phyloP scores from a whole-genome alignment of 495 filamentous ascomycete species.

The Recurvomyces mirabilis region DNA sequence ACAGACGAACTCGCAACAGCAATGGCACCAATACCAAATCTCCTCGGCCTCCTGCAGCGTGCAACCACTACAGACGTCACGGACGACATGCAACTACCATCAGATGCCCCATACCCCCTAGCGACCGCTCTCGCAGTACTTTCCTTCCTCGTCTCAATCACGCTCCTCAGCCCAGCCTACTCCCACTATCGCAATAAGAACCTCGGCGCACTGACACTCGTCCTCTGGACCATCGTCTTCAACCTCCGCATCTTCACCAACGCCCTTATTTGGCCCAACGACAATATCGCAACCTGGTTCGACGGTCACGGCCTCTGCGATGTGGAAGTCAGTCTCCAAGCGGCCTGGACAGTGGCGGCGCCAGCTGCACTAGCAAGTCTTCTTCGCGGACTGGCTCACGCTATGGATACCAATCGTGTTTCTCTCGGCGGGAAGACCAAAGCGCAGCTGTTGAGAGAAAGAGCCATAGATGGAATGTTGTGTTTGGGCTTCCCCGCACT shows the following conservation, averaged over 20 bases:
- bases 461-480: slow-evolving; percentile 50
- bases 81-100: neutral
- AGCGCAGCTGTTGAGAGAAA: slow-evolving; percentile 41
- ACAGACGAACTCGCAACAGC: neutral
- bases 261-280: slow-evolving; percentile 66
- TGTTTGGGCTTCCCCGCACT: slow-evolving; percentile 58
- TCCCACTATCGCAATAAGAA: slow-evolving; percentile 51
- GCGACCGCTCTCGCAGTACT: slow-evolving; percentile 36
- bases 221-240: slow-evolving; percentile 50
- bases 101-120: slow-evolving; percentile 6
- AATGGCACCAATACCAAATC: slow-evolving; percentile 5
- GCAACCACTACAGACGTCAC: neutral
- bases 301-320: slow-evolving; percentile 72
- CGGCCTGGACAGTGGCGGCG: slow-evolving; percentile 51
- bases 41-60: neutral
- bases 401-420: slow-evolving; percentile 54
- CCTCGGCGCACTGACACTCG: slow-evolving; percentile 49
- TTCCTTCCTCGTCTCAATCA: slow-evolving; percentile 43
- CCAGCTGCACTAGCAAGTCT: slow-evolving; percentile 54
- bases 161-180: slow-evolving; percentile 45
- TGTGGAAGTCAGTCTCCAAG: slow-evolving; percentile 59
- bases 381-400: slow-evolving; percentile 59
- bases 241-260: slow-evolving; percentile 66
- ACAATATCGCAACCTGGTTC: slow-evolving; percentile 59
- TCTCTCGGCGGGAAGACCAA: slow-evolving; percentile 42